Base-by-base conservation (phyloP, 305 asterid species). In the Rubia tinctorum region DNA sequence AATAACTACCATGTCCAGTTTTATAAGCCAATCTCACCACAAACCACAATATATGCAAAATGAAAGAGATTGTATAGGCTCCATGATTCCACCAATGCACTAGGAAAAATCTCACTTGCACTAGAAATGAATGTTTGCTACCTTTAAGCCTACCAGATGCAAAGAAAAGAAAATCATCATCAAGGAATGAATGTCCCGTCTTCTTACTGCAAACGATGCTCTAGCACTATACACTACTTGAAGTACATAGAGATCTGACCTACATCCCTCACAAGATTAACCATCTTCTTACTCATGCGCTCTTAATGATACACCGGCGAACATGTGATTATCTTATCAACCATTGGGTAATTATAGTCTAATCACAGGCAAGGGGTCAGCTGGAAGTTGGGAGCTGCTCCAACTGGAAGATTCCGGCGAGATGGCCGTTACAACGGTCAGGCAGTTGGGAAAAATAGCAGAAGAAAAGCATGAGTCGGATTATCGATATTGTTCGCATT, bases 231-330 rank as follows among this genome's bases (percentile, higher is more conserved):
- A 7, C 18, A 2, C 71, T 82, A 91, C 73, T 88, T 84, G 82
- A 85, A 93, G 82, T 91, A 91, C 61, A 93, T 83, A 4, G 98
- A 91, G 34, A 93, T 55, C 73, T 78, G 91, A 49, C 96, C 97
- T 20, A 93, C 88, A 7, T 91, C 96, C 81, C 89, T 81, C 11
- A 82, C 97, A 45, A 93, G 77, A 72, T 93, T 96, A 22, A 75
- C 90, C 1, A 91, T 69, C 74, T 83, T 91, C 91, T 77, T 87
- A 82, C 88, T 93, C 96, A 93, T 86, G 8, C 98, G 81, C 27
- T 89, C 96, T 76, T 56, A 39, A 61, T 27, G n/a, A 61, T 61
- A 23, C 42, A 27, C 42, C 67, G n/a, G 67, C 6, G 39, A 62
- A 40, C 67, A 11, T 7, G 20, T 30, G 67, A 25, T 62, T 23